A percentile compares a stretch with the other conserved stretches of the same genome.
Conservation (phyloP, 345 rosid species). For the Boechera divaricarpa region DNA sequence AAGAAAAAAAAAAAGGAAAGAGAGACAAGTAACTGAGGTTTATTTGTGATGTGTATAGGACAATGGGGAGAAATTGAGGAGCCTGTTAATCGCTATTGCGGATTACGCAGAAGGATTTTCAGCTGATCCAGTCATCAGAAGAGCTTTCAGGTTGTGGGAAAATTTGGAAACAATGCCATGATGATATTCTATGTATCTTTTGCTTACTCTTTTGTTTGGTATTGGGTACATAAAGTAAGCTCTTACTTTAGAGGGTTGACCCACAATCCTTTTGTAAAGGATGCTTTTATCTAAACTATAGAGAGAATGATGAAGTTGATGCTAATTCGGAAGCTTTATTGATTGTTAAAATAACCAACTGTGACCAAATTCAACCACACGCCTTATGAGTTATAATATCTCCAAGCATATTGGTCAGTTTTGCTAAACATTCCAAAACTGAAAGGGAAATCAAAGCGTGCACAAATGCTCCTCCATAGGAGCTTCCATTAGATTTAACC, state of each 20-base stretch:
- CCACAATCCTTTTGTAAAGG: slow-evolving; percentile 25
- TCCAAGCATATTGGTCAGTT: neutral
- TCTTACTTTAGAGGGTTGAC: slow-evolving; percentile 1
- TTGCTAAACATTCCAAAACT: too few relatives aligned
- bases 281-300: neutral
- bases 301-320: too few relatives aligned
- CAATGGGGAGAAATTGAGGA: slow-evolving; percentile 80
- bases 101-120: slow-evolving; percentile 91
- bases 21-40: neutral
- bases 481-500: too few relatives aligned
- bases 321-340: too few relatives aligned
- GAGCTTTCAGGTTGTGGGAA: slow-evolving; percentile 73
- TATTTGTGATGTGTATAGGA: slow-evolving; percentile 57
- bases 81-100: slow-evolving; percentile 73
- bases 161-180: slow-evolving; percentile 49
- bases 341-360: too few relatives aligned
- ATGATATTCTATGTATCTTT: neutral
- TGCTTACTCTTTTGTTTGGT: neutral
- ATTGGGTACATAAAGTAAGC: slow-evolving; percentile 35
- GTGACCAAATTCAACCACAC: too few relatives aligned
- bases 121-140: slow-evolving; percentile 75
- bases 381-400: too few relatives aligned
- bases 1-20: neutral
- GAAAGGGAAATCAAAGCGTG: too few relatives aligned
- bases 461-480: too few relatives aligned